Percentiles rank a stretch among this genome's conserved stretches.
Evolutionary conservation across 495 filamentous ascomycete genomes (phyloP).

Genomic region (Ascobolus immersus): DNA sequence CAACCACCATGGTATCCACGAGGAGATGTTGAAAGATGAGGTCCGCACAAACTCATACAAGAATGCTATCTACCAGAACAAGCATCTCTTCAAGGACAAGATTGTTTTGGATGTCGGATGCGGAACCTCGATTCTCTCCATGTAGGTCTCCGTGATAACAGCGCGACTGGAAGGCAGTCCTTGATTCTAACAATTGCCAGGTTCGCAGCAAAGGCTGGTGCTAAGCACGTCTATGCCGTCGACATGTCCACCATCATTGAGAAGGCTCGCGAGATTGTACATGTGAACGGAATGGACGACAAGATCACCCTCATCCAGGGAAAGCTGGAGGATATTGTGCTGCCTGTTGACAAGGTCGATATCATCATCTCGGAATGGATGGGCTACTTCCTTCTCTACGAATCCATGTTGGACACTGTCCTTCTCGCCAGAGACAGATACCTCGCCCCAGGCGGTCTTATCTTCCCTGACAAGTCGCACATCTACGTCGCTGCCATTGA

Average conservation of each 20-base stretch:
- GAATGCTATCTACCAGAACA: slow-evolving; percentile 87
- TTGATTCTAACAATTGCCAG: slow-evolving; percentile 22
- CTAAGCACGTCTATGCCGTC: slow-evolving; percentile 81
- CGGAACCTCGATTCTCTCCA: slow-evolving; percentile 73
- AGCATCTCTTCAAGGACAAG: slow-evolving; percentile 91
- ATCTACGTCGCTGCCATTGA: slow-evolving; percentile 66
- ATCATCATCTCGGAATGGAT: slow-evolving; percentile 99
- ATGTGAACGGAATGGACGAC: slow-evolving; percentile 52
- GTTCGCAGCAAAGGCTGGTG: slow-evolving; percentile 88
- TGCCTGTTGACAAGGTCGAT: slow-evolving; percentile 78
- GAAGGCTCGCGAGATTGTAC: slow-evolving; percentile 79
- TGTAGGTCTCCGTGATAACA: slow-evolving; percentile 25
- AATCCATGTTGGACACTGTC: slow-evolving; percentile 93
- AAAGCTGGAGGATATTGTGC: slow-evolving; percentile 80
- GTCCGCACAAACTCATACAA: slow-evolving; percentile 87
- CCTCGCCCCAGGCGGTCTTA: slow-evolving; percentile 55
- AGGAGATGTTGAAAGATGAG: slow-evolving; percentile 41
- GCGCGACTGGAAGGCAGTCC: background rate
- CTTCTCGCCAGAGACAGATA: slow-evolving; percentile 84
- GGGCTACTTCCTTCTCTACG: slow-evolving; percentile 96
- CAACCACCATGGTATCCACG: slow-evolving; percentile 18
- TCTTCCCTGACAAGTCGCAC: slow-evolving; percentile 76
- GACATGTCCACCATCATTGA: slow-evolving; percentile 94
- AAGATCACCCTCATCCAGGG: slow-evolving; percentile 81
- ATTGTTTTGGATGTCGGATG: slow-evolving; percentile 94